A percentile compares a stretch with the other conserved stretches of the same genome.
phyloP scores from a whole-genome alignment of 164 flowering plant genomes.

The Buxus sempervirens region DNA sequence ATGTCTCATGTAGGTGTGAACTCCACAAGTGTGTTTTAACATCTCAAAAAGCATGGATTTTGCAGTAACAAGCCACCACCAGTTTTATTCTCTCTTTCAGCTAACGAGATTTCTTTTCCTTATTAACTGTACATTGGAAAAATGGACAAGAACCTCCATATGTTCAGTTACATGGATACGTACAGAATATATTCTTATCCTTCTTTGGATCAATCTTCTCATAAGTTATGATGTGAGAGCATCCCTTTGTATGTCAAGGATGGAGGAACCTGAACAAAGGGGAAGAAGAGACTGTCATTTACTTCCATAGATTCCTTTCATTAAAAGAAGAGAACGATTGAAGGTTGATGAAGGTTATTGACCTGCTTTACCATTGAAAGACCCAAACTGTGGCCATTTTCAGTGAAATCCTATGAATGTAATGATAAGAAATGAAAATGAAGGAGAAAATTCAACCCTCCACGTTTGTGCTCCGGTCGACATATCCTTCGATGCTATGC shows the following conservation, averaged over 20 bases:
- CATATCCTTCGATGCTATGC: conserved; percentile 37
- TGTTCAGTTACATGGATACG: neutral
- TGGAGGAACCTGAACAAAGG: neutral
- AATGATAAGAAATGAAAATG: neutral
- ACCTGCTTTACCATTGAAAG: no score
- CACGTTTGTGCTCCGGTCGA: conserved; percentile 18
- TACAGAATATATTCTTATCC: neutral
- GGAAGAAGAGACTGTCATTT: neutral
- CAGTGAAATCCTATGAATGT: no score
- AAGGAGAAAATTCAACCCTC: conserved; percentile 7
- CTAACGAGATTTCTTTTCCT: neutral
- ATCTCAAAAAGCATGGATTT: no score
- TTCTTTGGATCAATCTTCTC: neutral
- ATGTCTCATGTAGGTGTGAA: no score
- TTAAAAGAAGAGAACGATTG: no score
- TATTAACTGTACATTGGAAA: neutral
- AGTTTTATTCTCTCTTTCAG: no score
- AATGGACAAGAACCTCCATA: neutral
- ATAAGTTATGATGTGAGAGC: neutral
- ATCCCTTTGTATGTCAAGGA: neutral
- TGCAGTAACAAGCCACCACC: no score
- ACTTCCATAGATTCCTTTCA: neutral
- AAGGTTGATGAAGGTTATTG: no score
- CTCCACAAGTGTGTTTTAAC: no score
- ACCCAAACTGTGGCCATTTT: no score